A percentile compares a stretch with the other conserved stretches of the same genome.
These are phyloP conservation scores for Alternaria ventricosa DNA, from an alignment of 2,329 filamentous ascomycete species.

Conservation along the genomic window DNA sequence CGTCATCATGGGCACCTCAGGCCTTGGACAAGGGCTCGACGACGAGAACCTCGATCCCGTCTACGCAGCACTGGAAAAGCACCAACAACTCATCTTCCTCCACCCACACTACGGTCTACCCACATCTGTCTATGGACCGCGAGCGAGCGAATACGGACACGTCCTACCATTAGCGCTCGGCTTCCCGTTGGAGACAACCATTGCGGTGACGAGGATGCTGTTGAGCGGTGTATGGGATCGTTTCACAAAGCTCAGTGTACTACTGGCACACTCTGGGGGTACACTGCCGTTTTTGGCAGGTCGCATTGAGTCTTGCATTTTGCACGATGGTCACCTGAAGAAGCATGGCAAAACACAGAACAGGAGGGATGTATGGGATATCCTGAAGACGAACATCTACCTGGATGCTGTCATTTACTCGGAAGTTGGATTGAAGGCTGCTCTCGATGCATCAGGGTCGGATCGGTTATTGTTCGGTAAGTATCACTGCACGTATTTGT, in stretches of 20 bases:
- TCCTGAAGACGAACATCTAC: slow-evolving; percentile 78
- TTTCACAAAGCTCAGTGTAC: slow-evolving; percentile 71
- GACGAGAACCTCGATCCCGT: slow-evolving; percentile 76
- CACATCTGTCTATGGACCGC: slow-evolving; percentile 76
- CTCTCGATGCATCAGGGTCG: slow-evolving; percentile 69
- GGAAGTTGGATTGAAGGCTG: slow-evolving; percentile 73
- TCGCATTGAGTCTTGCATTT: slow-evolving; percentile 83
- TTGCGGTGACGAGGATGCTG: slow-evolving; percentile 86
- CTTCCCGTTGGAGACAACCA: slow-evolving; percentile 91
- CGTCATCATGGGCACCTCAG: slow-evolving; percentile 87
- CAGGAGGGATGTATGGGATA: slow-evolving; percentile 67
- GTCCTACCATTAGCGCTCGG: slow-evolving; percentile 85
- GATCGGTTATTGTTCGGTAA: slow-evolving; percentile 77
- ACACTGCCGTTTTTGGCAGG: slow-evolving; percentile 89
- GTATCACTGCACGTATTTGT: slow-evolving; percentile 15
- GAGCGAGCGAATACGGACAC: slow-evolving; percentile 79
- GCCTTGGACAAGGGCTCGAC: slow-evolving; percentile 80
- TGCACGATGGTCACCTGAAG: slow-evolving; percentile 79
- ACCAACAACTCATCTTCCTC: slow-evolving; percentile 74
- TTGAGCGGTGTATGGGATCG: slow-evolving; percentile 85
- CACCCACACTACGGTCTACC: slow-evolving; percentile 94
- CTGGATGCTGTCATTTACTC: slow-evolving; percentile 88
- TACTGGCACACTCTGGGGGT: slow-evolving; percentile 87
- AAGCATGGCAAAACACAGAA: slow-evolving; percentile 65
- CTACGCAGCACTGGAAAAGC: slow-evolving; percentile 71